These are phyloP conservation scores for Isabelozyma gotoi DNA, from an alignment of 805 yeast species.

Conservation along the genomic window DNA sequence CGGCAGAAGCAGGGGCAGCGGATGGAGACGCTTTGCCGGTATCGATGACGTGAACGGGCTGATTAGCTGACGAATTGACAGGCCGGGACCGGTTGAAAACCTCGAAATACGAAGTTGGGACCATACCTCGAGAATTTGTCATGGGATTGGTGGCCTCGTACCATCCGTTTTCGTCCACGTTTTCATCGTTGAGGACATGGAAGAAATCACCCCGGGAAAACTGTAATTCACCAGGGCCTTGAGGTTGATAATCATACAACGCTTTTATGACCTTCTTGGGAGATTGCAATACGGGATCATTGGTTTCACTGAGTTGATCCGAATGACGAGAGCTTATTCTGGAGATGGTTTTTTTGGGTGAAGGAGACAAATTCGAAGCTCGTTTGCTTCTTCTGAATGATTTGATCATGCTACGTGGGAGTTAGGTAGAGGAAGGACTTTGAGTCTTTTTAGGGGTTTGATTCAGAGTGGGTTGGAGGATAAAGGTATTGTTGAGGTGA, in stretches of 20 bases:
- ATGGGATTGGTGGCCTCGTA: constrained; percentile 88
- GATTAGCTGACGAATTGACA: constrained; percentile 7
- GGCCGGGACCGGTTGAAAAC: constrained; percentile 64
- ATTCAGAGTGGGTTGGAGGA: too few species aligned
- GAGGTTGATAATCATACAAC: constrained; percentile 70
- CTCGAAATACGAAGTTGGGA: constrained; percentile 83
- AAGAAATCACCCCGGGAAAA: constrained; percentile 86
- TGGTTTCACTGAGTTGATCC: constrained; percentile 11
- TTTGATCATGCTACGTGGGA: constrained; percentile 30
- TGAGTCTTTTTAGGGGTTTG: too few species aligned
- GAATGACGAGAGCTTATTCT: constrained; percentile 21
- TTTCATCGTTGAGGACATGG: constrained; percentile 52
- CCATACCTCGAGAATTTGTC: constrained; percentile 75
- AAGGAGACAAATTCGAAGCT: constrained; percentile 28
- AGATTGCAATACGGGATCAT: constrained; percentile 36
- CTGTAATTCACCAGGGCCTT: constrained; percentile 75
- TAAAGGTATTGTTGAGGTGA: too few species aligned
- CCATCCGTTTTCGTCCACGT: constrained; percentile 52
- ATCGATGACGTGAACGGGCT: background rate
- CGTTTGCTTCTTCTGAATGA: constrained; percentile 43
- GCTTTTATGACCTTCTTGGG: constrained; percentile 88
- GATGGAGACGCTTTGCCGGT: constrained; percentile 9
- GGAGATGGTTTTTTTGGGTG: constrained; percentile 34
- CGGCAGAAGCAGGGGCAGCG: constrained; percentile 18
- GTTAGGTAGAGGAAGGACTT: background rate